Conservation (phyloP, 192 early-diverging fungal genomes). For the Chytriomyces sp. region DNA sequence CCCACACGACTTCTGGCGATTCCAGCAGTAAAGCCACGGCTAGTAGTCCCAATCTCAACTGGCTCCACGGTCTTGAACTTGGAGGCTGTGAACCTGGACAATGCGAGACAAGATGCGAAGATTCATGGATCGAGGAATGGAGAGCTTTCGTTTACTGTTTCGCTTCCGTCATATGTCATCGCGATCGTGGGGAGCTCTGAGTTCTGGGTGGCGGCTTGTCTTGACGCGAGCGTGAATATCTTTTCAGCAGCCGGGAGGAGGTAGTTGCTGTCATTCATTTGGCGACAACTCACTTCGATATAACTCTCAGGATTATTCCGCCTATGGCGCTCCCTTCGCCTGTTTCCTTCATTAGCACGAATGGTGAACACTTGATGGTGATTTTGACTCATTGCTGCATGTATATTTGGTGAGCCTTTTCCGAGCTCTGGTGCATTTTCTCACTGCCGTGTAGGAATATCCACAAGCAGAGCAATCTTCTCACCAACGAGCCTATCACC, state of each 20-base stretch:
- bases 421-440: background rate
- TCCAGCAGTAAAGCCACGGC: background rate
- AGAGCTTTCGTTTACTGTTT: conserved; percentile 60
- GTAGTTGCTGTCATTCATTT: conserved; percentile 33
- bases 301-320: conserved; percentile 61
- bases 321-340: conserved; percentile 65
- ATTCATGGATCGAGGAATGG: conserved; percentile 55
- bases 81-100: conserved; percentile 33
- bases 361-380: conserved; percentile 63
- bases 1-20: conserved; percentile 20
- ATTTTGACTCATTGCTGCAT: conserved; percentile 65
- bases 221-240: conserved; percentile 66
- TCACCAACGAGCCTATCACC: conserved; percentile 62
- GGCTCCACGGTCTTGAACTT: conserved; percentile 23
- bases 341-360: conserved; percentile 59
- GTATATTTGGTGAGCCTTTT: conserved; percentile 61
- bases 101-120: conserved; percentile 35
- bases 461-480: conserved; percentile 42
- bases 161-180: conserved; percentile 59
- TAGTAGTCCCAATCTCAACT: background rate
- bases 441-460: conserved; percentile 64
- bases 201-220: conserved; percentile 65
- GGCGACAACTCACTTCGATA: background rate
- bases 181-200: conserved; percentile 58
- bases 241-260: conserved; percentile 72